A percentile compares a stretch with the other conserved stretches of the same genome.
Conservation (phyloP, 371 early-diverging fungal species). For the Funneliformis caledonium region DNA sequence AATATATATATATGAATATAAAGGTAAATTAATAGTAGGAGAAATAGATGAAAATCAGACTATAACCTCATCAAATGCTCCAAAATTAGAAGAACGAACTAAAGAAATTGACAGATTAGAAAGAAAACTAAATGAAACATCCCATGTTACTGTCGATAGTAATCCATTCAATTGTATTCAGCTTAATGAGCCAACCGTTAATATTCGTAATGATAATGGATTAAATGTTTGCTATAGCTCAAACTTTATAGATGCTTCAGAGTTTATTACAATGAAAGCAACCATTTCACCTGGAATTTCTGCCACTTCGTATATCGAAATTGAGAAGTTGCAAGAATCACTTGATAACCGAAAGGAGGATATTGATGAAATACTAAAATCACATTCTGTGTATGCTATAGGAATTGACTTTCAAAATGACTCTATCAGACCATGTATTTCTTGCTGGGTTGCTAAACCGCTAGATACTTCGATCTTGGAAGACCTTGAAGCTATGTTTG, state of each 20-base stretch:
- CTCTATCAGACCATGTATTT: neutral
- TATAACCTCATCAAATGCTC: no score
- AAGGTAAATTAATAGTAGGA: no score
- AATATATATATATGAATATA: no score
- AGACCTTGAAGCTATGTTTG: neutral
- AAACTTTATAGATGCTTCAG: neutral
- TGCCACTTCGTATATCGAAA: neutral
- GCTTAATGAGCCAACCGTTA: neutral
- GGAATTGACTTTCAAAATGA: neutral
- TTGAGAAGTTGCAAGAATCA: neutral
- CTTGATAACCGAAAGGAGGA: neutral
- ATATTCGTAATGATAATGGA: neutral
- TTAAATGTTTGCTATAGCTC: neutral
- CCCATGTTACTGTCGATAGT: neutral
- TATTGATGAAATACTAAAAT: neutral
- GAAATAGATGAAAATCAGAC: no score
- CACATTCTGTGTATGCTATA: neutral
- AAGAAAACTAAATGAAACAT: no score
- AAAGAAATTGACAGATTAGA: no score
- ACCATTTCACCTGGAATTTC: neutral
- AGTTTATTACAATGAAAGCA: neutral
- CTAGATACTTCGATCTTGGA: neutral
- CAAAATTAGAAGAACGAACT: no score
- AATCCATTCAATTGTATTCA: neutral
- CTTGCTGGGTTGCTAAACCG: neutral